Conservation (phyloP, 768 basidiomycete genomes). For the Leccinum subgranulosum region DNA sequence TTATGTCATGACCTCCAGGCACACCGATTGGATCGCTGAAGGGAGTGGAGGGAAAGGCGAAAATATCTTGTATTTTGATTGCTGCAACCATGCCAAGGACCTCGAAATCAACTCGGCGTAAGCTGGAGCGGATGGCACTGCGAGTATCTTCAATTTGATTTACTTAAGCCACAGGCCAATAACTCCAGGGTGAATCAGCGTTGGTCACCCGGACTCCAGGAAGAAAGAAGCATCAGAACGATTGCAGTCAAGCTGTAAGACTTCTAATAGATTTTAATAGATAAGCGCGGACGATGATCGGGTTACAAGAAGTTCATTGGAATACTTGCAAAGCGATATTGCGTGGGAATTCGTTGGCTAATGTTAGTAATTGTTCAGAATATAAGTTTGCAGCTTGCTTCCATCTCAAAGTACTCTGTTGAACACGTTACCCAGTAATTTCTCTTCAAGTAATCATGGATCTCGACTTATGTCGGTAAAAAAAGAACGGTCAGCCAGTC, state of each 20-base stretch:
- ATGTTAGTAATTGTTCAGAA: too few relatives aligned
- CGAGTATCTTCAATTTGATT: not conserved
- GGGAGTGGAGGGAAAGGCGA: not conserved
- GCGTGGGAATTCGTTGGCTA: too few relatives aligned
- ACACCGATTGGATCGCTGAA: not conserved
- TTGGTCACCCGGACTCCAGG: not conserved
- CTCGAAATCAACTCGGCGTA: not conserved
- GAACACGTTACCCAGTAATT: too few relatives aligned
- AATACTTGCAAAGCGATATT: too few relatives aligned
- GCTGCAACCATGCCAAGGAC: not conserved
- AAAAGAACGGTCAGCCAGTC: not conserved
- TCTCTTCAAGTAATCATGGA: constrained; percentile 42
- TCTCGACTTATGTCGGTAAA: constrained; percentile 58
- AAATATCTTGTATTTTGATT: not conserved
- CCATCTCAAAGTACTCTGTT: too few relatives aligned
- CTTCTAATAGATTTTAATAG: too few relatives aligned
- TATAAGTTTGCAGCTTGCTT: too few relatives aligned
- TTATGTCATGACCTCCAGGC: not conserved
- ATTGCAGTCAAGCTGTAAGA: too few relatives aligned
- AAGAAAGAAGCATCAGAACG: too few relatives aligned
- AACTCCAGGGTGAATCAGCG: not conserved
- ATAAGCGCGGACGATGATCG: too few relatives aligned
- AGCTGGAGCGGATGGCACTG: not conserved
- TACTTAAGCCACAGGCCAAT: not conserved
- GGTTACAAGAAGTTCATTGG: too few relatives aligned